Percentiles rank a stretch among this genome's conserved stretches.
phyloP scores from a whole-genome alignment of 1,139 yeast species.

The Pichia sp. region DNA sequence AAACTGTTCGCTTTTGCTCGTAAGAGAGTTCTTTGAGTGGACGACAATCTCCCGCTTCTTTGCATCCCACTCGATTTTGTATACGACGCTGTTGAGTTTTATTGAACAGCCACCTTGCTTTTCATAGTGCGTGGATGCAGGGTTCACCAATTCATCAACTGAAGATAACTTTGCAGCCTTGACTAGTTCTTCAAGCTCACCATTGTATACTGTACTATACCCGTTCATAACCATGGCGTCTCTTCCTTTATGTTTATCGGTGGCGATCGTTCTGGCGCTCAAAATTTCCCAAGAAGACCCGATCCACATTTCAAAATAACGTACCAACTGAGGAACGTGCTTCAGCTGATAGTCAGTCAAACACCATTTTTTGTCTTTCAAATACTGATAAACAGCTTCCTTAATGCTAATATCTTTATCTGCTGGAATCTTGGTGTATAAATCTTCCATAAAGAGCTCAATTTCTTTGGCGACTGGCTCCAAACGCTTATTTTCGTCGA shows the following conservation, averaged over 20 bases:
- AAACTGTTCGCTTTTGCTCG: constrained; percentile 28
- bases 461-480: constrained; percentile 54
- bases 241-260: constrained; percentile 39
- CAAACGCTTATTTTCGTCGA: constrained; percentile 27
- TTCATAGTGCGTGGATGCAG: neutral
- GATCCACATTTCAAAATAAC: constrained; percentile 70
- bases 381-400: constrained; percentile 36
- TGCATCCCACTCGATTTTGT: constrained; percentile 35
- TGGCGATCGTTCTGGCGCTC: constrained; percentile 34
- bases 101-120: constrained; percentile 33
- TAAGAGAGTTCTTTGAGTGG: constrained; percentile 17
- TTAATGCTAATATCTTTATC: constrained; percentile 38
- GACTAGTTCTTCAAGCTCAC: constrained; percentile 44
- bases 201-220: constrained; percentile 49
- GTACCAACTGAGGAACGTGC: constrained; percentile 40
- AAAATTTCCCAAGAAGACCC: constrained; percentile 63
- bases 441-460: constrained; percentile 48
- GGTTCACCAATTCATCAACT: neutral
- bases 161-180: constrained; percentile 13
- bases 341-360: constrained; percentile 50
- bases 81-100: constrained; percentile 45
- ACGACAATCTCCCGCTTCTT: constrained; percentile 29
- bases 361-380: constrained; percentile 41
- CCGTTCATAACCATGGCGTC: constrained; percentile 63
- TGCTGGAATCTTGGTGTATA: constrained; percentile 40